phyloP scores from a whole-genome alignment of 2,329 filamentous ascomycete genomes.

The Cordyceps fumosorosea region DNA sequence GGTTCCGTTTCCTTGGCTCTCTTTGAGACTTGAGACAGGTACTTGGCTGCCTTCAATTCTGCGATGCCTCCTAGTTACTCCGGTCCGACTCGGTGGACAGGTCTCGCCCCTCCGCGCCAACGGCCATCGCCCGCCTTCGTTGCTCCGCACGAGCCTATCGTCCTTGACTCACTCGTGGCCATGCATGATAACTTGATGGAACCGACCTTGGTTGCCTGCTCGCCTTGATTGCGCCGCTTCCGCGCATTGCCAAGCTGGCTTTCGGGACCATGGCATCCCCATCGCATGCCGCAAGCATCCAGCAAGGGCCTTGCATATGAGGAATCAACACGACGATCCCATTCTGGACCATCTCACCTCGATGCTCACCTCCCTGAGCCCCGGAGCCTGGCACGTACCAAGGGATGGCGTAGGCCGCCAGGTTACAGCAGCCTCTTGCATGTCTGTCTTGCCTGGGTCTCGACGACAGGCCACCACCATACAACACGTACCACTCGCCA shows the following conservation, averaged over 20 bases:
- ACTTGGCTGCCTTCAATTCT: neutral
- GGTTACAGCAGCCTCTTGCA: conserved; percentile 4
- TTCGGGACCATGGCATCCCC: neutral
- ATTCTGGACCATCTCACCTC: neutral
- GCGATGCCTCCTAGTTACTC: neutral
- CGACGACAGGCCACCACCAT: neutral
- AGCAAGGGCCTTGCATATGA: neutral
- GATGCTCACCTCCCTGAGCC: neutral
- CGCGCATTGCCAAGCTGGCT: neutral
- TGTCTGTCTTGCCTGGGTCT: neutral
- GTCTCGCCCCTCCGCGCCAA: neutral
- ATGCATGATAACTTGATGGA: neutral
- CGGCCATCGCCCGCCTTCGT: neutral
- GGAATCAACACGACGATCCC: neutral
- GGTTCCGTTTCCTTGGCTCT: neutral
- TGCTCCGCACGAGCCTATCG: neutral
- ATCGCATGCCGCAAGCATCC: neutral
- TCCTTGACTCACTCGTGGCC: neutral
- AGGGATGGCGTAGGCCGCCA: neutral
- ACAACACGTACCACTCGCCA: neutral
- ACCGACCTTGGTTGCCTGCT: neutral
- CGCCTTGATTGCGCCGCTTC: neutral
- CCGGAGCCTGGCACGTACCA: neutral
- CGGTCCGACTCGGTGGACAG: neutral
- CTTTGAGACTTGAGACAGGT: neutral